Percentiles rank a stretch among this genome's conserved stretches.
These are phyloP conservation scores for Amanita pallidorosea DNA, from an alignment of 768 basidiomycete genomes.

Conservation along the genomic window DNA sequence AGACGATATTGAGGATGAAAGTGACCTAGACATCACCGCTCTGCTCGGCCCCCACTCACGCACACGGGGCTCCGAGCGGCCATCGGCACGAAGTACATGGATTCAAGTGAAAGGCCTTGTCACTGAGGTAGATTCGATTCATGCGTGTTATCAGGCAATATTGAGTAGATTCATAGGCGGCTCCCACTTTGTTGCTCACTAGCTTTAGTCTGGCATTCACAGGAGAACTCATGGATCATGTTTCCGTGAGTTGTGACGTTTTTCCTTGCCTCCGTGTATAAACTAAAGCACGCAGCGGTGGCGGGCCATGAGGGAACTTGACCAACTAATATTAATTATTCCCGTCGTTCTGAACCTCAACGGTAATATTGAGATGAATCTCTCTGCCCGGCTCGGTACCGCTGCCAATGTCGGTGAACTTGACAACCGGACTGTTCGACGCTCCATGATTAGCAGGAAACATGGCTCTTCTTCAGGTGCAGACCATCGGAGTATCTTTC, in stretches of 20 bases:
- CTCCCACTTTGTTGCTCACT: conserved; percentile 79
- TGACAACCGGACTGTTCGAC: conserved; percentile 55
- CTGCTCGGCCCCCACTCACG: neutral
- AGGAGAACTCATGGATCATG: conserved; percentile 78
- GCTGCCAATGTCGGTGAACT: conserved; percentile 91
- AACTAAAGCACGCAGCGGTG: conserved; percentile 44
- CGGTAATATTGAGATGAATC: conserved; percentile 98
- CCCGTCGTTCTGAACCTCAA: conserved; percentile 93
- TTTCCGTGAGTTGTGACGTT: conserved; percentile 49
- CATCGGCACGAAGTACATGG: conserved; percentile 26
- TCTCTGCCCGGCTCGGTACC: conserved; percentile 91
- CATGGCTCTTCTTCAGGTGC: conserved; percentile 81
- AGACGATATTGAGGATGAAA: conserved; percentile 69
- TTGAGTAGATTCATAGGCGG: conserved; percentile 41
- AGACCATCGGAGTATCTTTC: conserved; percentile 83
- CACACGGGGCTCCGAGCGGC: neutral
- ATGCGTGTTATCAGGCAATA: neutral
- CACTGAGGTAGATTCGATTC: conserved; percentile 44
- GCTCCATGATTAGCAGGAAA: conserved; percentile 70
- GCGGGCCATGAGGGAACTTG: conserved; percentile 80
- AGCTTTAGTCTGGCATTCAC: conserved; percentile 82
- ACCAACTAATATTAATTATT: conserved; percentile 95
- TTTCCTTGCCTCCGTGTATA: neutral
- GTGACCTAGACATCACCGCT: neutral
- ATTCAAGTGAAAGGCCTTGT: conserved; percentile 51